Evolutionary conservation across 345 rosid genomes (phyloP), one percentile per base, ranked within the genome.

Genomic region (Psidium guajava): DNA sequence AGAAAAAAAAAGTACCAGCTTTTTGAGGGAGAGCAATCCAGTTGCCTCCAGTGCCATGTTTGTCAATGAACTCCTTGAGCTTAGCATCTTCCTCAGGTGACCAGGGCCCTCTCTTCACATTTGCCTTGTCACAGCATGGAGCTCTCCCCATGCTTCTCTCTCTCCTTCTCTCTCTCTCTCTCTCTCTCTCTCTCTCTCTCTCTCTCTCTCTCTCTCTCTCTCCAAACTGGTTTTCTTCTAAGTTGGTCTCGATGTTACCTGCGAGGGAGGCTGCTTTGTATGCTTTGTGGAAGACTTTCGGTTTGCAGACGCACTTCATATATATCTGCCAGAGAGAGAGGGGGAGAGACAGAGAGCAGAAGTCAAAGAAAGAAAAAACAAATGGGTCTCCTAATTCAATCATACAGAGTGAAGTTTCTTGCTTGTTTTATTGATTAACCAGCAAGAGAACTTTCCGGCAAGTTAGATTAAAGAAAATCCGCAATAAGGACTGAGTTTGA

Each of bases 81-180:
- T 93, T 92, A 54, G 94, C 96, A 91, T 95, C 98, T 93, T 95
- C 98, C 88, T 94, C 98, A 83, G 98, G 96, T n/a, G 96, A 96
- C 98, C 98, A 96, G 74, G 98, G 96, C 54, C 98, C 98, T 91
- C 90, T 94, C 93, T 94, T 94, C 85, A 96, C 98, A 87, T 92
- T 94, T 27, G 95, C 94, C 88, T 95, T 96, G 90, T 96, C 98
- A 92, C 98, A 96, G 73, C 98, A 95, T 84, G 98, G 98, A 88
- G 98, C 96, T 87, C 98, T 96, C 49, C 98, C 98, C 98, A 95
- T 96, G 21, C 77, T 64, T 3, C 2, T 61, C 74, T 61, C 5
- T 28, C 49, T 90, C n/a, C n/a, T n/a, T 84, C 47, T 73, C 77
- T 84, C 54, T 86, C 75, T 85, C 59, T 52, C 9, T 91, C 85